phyloP scores from a whole-genome alignment of 2,329 filamentous ascomycete genomes.

The Dactylonectria macrodidyma region DNA sequence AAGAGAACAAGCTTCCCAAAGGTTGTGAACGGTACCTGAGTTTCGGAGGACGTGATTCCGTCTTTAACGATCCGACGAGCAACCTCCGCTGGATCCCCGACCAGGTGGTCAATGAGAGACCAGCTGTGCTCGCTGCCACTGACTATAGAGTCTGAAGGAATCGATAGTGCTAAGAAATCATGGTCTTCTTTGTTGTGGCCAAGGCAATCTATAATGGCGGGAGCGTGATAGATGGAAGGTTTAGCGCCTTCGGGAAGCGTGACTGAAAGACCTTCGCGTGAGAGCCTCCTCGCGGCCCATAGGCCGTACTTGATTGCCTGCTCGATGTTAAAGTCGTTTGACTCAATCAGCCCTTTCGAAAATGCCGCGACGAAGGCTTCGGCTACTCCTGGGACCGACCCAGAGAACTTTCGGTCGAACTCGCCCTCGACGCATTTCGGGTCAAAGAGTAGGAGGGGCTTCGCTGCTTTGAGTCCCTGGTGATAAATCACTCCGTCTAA shows the following conservation, averaged over 20 bases:
- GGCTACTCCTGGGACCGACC: not conserved
- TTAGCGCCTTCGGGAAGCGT: not conserved
- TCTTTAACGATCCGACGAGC: constrained; percentile 5
- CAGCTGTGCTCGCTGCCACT: constrained; percentile 5
- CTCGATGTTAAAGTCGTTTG: not conserved
- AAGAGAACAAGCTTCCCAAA: constrained; percentile 4
- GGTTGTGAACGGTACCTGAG: not conserved
- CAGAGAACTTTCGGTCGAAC: not conserved
- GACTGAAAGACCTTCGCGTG: not conserved
- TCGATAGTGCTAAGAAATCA: not conserved
- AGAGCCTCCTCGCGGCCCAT: constrained; percentile 4
- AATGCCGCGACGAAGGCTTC: constrained; percentile 3
- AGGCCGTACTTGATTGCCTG: not conserved
- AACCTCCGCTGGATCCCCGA: constrained; percentile 4
- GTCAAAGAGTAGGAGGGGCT: not conserved
- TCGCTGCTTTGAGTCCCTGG: not conserved
- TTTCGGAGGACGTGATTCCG: not conserved
- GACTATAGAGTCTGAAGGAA: constrained; percentile 1
- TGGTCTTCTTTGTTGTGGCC: constrained; percentile 3
- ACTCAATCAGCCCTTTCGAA: not conserved
- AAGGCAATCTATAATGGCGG: not conserved
- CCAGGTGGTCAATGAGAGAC: constrained; percentile 4
- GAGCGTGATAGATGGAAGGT: not conserved
- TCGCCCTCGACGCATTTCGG: constrained; percentile 5
- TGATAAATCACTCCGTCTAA: constrained; percentile 6